phyloP scores from a whole-genome alignment of 345 rosid genomes.

The Heritiera littoralis region DNA sequence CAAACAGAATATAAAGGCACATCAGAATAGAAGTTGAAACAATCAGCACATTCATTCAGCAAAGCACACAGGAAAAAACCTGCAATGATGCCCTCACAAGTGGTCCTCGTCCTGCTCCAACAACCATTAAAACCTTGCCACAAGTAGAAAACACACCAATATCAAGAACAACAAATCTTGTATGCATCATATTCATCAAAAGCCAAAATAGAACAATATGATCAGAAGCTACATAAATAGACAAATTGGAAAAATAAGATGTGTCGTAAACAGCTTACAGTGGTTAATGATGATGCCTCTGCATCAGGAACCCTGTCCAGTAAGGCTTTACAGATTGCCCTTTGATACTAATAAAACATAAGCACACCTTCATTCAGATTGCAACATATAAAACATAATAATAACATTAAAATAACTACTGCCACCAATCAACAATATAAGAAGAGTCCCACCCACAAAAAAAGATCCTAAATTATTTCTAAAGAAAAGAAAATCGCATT shows the following conservation, averaged over 20 bases:
- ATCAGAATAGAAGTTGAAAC: constrained; percentile 21
- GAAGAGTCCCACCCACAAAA: constrained; percentile 6
- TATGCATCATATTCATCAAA: constrained; percentile 9
- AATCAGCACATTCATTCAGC: neutral
- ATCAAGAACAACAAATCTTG: neutral
- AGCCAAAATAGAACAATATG: neutral
- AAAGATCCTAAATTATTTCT: neutral
- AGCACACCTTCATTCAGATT: constrained; percentile 23
- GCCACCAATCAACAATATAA: constrained; percentile 9
- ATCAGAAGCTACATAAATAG: neutral
- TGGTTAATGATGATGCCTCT: constrained; percentile 50
- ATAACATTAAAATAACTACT: neutral
- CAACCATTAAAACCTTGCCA: constrained; percentile 92
- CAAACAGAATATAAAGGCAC: constrained; percentile 24
- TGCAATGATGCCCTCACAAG: constrained; percentile 96
- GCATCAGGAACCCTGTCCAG: constrained; percentile 82
- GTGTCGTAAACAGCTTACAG: constrained; percentile 45
- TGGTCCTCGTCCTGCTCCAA: constrained; percentile 99
- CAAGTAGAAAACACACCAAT: constrained; percentile 12
- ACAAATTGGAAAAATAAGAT: neutral
- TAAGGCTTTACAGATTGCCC: constrained; percentile 82
- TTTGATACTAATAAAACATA: constrained; percentile 73
- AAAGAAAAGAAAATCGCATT: constrained; percentile 20
- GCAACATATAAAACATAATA: constrained; percentile 2
- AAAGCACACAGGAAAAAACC: constrained; percentile 47